Percentiles rank a stretch among this genome's conserved stretches.
Conservation (phyloP, 1,139 yeast species). For the Scheffersomyces parashehatae region DNA sequence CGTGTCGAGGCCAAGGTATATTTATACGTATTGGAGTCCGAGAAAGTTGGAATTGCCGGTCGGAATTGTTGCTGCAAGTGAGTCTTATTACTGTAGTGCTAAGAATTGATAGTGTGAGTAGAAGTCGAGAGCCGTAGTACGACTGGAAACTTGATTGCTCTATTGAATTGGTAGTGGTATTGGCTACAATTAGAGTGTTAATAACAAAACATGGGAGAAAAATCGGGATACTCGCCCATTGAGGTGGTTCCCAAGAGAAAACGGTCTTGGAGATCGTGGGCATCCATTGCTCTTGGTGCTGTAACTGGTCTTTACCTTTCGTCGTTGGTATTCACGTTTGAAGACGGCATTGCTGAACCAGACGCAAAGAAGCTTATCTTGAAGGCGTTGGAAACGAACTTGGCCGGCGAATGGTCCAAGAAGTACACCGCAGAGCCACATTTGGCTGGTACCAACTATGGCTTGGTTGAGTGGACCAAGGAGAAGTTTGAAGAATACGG, state of each 20-base stretch:
- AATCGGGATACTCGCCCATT: not conserved
- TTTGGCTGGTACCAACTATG: conserved; percentile 43
- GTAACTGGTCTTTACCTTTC: not conserved
- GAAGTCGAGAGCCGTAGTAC: no score
- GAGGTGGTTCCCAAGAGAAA: not conserved
- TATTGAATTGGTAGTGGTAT: no score
- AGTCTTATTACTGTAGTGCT: no score
- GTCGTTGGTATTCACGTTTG: not conserved
- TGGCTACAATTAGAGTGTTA: no score
- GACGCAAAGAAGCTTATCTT: conserved; percentile 11
- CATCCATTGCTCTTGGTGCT: not conserved
- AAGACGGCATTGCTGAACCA: not conserved
- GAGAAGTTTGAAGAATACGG: conserved; percentile 44
- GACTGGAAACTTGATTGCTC: no score
- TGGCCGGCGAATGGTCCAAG: conserved; percentile 34
- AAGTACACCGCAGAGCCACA: conserved; percentile 36
- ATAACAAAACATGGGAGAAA: not conserved
- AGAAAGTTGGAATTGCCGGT: no score
- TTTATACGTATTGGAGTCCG: no score
- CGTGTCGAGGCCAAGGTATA: no score
- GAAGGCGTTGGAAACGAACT: conserved; percentile 23
- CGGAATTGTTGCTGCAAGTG: no score
- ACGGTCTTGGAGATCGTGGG: not conserved
- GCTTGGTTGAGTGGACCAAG: conserved; percentile 40
- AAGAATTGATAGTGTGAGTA: no score